phyloP scores from a whole-genome alignment of 352 stramenopile species.

The Pythium volutum region DNA sequence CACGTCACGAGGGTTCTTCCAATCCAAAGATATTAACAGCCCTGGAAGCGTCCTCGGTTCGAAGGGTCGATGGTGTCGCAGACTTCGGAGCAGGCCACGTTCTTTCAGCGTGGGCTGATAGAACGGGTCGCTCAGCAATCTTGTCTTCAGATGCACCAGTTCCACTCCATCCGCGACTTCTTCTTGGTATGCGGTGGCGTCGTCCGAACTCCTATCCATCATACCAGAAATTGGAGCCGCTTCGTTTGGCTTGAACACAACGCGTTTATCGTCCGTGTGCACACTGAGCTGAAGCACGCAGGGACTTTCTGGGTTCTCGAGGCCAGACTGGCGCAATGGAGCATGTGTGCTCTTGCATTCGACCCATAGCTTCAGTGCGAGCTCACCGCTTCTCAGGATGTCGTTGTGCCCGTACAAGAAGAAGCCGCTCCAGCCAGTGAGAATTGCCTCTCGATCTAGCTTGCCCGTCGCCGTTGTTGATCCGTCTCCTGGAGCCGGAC shows the following conservation, averaged over 20 bases:
- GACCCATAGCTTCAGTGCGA: conserved; percentile 1
- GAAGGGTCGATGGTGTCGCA: conserved; percentile 16
- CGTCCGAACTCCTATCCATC: too few species aligned
- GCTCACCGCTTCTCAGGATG: background rate
- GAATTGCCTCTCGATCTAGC: background rate
- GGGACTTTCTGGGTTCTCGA: conserved; percentile 1
- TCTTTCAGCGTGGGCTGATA: conserved; percentile 23
- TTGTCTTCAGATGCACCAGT: background rate
- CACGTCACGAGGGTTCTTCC: conserved; percentile 29
- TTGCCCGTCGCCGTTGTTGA: background rate
- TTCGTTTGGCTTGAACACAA: background rate
- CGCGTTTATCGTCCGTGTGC: background rate
- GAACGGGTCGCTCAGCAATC: conserved; percentile 24
- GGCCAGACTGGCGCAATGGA: background rate
- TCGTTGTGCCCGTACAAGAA: background rate
- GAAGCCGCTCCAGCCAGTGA: conserved; percentile 8
- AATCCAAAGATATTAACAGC: conserved; percentile 48
- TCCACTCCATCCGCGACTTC: background rate
- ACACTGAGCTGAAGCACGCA: background rate
- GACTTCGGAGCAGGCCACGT: conserved; percentile 17
- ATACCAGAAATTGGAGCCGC: background rate
- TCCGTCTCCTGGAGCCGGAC: background rate
- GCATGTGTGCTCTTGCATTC: background rate
- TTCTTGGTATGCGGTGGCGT: background rate
- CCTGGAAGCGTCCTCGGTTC: conserved; percentile 34